phyloP scores from a whole-genome alignment of 306 rosid species.

The Canavalia gladiata region DNA sequence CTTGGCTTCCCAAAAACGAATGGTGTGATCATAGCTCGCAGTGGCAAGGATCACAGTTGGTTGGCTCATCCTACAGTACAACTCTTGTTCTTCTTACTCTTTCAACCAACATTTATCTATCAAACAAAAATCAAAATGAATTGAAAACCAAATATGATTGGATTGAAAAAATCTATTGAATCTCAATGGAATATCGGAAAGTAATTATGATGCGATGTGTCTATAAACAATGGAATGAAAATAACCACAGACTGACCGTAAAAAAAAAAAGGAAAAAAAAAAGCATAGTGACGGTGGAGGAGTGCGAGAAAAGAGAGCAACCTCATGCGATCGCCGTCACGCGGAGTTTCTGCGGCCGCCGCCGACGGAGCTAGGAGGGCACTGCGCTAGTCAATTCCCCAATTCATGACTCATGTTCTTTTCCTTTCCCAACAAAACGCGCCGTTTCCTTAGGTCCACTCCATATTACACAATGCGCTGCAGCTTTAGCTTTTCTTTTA shows the following conservation, averaged over 20 bases:
- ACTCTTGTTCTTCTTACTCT: slow-evolving; percentile 16
- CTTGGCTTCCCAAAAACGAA: slow-evolving; percentile 99
- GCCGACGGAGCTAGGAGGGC: slow-evolving; percentile 12
- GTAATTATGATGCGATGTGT: background rate
- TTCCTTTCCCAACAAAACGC: background rate
- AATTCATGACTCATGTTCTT: background rate
- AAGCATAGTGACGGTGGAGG: background rate
- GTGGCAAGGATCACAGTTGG: slow-evolving; percentile 96
- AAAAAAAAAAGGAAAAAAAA: background rate
- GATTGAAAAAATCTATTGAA: background rate
- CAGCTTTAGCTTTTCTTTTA: too few species aligned
- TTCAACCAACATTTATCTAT: slow-evolving; percentile 47
- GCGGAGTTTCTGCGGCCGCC: slow-evolving; percentile 20
- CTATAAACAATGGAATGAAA: background rate
- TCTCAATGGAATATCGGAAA: background rate
- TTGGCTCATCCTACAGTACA: slow-evolving; percentile 71
- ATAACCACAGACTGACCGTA: background rate
- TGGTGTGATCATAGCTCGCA: slow-evolving; percentile 96
- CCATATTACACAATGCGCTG: too few species aligned
- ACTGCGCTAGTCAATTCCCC: slow-evolving; percentile 39
- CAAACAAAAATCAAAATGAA: background rate
- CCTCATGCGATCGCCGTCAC: slow-evolving; percentile 23
- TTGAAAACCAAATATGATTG: background rate
- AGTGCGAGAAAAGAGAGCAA: background rate
- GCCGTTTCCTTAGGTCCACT: slow-evolving; percentile 16